Evolutionary conservation across 2,329 filamentous ascomycete genomes (phyloP), one percentile per base, ranked within the genome.

Genomic region (Cladosporium colombiae): DNA sequence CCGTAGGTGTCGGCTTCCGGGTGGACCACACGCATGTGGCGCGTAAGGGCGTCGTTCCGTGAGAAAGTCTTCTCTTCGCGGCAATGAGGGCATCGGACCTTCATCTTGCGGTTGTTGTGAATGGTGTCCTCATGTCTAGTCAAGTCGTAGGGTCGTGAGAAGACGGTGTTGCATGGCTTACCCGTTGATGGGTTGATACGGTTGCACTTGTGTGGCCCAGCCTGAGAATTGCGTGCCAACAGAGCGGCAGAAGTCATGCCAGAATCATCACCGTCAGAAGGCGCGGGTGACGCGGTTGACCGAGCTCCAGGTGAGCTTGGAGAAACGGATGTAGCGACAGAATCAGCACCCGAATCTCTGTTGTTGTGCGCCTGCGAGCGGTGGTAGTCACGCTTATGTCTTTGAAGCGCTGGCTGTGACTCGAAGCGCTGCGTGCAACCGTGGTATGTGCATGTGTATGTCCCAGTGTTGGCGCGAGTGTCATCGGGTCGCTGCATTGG

Each of bases 1-100:
- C 91, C 90, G n/a, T 90, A 89, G 72, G 91, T 89, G 69, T 93
- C 90, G 65, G 94, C 85, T 68, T 97, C 92, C 23, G 0, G 94
- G 93, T 78, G 94, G 69, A 96, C 94, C 58, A 97, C 93, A 40
- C 93, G 88, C 85, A 97, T 96, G 77, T 99, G 95, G 67, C 95
- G 85, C 16, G 94, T 98, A 57, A 98, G 84, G 1, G 95, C 95
- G 81, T 99, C 95, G 69, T 94, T 95, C 66, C 95, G 88, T 72
- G 93, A 97, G 75, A 99, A 99, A 0, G 92, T 96, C 85, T 98
- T 98, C 75, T 98, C 94, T 73, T 98, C 93, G 1, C 91, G 93
- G 80, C 95, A 99, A 57, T 97, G 81, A 68, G 93, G 89, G 79
- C 95, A 99, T 53, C 92, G 89, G 8, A 97, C 93, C 82, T 98